phyloP scores from a whole-genome alignment of 1,139 yeast genomes.

The Groenewaldozyma sp. region DNA sequence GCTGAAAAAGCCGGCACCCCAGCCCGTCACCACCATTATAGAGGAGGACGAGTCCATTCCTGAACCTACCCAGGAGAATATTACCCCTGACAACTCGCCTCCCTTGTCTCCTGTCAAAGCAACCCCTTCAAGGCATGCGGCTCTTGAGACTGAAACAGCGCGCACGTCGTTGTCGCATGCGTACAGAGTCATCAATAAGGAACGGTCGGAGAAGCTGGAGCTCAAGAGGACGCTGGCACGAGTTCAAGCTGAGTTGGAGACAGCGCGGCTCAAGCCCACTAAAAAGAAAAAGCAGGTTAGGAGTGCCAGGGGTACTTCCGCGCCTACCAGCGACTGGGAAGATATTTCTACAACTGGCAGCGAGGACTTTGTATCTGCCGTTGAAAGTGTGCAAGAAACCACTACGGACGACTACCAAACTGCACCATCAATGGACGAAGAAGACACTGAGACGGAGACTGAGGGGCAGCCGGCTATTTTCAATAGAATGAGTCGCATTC shows the following conservation, averaged over 20 bases:
- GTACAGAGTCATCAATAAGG: constrained; percentile 35
- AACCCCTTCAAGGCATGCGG: constrained; percentile 42
- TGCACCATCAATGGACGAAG: constrained; percentile 27
- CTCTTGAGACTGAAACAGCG: constrained; percentile 59
- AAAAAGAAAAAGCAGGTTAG: constrained; percentile 8
- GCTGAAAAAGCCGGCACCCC: constrained; percentile 8
- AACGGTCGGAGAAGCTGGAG: constrained; percentile 30
- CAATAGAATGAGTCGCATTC: background rate
- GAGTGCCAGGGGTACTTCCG: constrained; percentile 3
- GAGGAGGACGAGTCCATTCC: constrained; percentile 13
- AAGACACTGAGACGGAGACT: constrained; percentile 33
- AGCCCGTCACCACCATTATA: constrained; percentile 3
- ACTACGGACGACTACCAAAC: constrained; percentile 30
- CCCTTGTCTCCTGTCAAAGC: constrained; percentile 36
- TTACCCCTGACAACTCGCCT: constrained; percentile 30
- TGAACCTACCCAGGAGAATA: constrained; percentile 20
- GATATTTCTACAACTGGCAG: constrained; percentile 19
- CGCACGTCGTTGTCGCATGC: constrained; percentile 60
- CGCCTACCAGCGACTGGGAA: constrained; percentile 8
- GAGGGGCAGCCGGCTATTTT: background rate
- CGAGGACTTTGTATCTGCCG: constrained; percentile 26
- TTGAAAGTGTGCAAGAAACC: constrained; percentile 27
- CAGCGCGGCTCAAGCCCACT: constrained; percentile 15
- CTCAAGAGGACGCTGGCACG: constrained; percentile 24
- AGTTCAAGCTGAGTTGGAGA: constrained; percentile 18